Base-by-base conservation (phyloP, 2,329 filamentous ascomycete genomes). In the Penicillium griseofulvum region DNA sequence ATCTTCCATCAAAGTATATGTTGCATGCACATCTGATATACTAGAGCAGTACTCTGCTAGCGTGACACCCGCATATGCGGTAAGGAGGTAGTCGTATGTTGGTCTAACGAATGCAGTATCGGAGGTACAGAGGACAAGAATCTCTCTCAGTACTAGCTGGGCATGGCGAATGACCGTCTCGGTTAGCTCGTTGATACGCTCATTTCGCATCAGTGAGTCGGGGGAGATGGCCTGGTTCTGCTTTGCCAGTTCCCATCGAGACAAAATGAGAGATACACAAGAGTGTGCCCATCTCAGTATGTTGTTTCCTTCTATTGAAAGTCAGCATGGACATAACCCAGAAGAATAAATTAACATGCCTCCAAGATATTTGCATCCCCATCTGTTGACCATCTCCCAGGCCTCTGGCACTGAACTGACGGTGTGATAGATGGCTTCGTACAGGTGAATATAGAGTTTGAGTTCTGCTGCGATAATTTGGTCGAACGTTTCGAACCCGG, bases 1-100 rank as follows among this genome's bases (percentile, higher is more conserved):
- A 39, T 55, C 49, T 16, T 55, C 52, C 52, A 55, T 55, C 41
- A 55, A 31, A 6, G 52, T 55, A 41, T 55, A 55, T 29, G 52
- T 55, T 19, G 52, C 39, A 9, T 55, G 52, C n/a, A 55, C 34
- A n/a, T 55, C 52, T 1, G 52, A 17, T 38, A 55, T 55, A 24
- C 41, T 45, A 2, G 39, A 37, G 9, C 47, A 55, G 16, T 55
- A 55, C n/a, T 55, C 52, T 11, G 52, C 52, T 12, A 55, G 28
- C 10, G 52, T 55, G 1, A 55, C 39, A 10, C 52, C 47, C 52
- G 52, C 52, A 29, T 55, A 55, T 29, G 52, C 52, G 28, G 47
- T 28, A 17, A 55, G 52, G 19, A 55, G 41, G 16, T 51, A 55
- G 28, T 55, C 52, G 28, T 55, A 55, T 28, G 52, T 51, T 11